Evolutionary conservation across 805 yeast species (phyloP).

Genomic region (Metschnikowia anglica): DNA sequence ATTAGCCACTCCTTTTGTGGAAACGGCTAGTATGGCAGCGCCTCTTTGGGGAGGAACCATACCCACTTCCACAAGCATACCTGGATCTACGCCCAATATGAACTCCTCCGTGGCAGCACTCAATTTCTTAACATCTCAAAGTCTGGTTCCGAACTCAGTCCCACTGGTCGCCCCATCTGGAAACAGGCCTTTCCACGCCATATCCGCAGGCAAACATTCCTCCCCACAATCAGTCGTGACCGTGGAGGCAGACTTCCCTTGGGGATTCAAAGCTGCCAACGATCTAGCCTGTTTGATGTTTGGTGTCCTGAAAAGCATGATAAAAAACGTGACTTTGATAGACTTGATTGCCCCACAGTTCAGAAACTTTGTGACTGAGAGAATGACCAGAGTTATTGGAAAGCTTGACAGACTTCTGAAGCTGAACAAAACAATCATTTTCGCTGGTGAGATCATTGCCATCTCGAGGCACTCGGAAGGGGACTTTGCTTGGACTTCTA

Average conservation of each 20-base stretch:
- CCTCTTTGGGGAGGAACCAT: conserved; percentile 18
- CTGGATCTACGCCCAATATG: conserved; percentile 22
- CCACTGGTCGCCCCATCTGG: conserved; percentile 22
- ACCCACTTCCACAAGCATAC: conserved; percentile 6
- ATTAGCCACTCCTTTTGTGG: conserved; percentile 65
- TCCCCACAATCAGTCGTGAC: conserved; percentile 85
- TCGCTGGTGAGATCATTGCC: conserved; percentile 84
- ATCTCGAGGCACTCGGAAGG: conserved; percentile 64
- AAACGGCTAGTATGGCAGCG: conserved; percentile 35
- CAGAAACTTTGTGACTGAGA: conserved; percentile 63
- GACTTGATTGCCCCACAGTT: conserved; percentile 79
- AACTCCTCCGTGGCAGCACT: conserved; percentile 31
- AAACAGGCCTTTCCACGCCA: conserved; percentile 56
- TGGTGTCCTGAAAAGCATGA: conserved; percentile 68
- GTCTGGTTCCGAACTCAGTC: neutral
- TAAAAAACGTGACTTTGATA: conserved; percentile 62
- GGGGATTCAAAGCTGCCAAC: conserved; percentile 80
- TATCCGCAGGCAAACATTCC: conserved; percentile 67
- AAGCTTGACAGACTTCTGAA: conserved; percentile 13
- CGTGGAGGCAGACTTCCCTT: conserved; percentile 69
- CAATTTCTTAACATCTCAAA: conserved; percentile 22
- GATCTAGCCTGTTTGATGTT: conserved; percentile 86
- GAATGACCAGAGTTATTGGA: conserved; percentile 35
- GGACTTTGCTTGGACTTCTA: conserved; percentile 75
- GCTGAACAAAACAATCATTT: conserved; percentile 49